A percentile compares a stretch with the other conserved stretches of the same genome.
These are phyloP conservation scores for Solanum bulbocastanum DNA, from an alignment of 257 asterid genomes.

Conservation along the genomic window DNA sequence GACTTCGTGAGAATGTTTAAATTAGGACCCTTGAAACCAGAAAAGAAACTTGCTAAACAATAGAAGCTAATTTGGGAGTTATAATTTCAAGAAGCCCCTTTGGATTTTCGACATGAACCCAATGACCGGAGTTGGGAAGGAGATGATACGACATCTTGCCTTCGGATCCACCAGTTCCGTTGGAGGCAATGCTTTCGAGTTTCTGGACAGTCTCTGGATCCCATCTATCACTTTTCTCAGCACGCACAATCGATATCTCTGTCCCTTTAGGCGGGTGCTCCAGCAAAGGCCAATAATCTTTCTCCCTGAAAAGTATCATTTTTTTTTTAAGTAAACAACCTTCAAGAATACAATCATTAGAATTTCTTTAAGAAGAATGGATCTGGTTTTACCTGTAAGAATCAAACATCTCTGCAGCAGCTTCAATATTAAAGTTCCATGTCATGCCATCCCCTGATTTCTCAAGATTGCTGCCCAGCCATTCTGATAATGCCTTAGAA, in stretches of 20 bases:
- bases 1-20: neutral
- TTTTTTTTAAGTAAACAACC: neutral
- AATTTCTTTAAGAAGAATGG: neutral
- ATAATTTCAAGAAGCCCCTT: constrained; percentile 78
- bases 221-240: constrained; percentile 93
- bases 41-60: constrained; percentile 19
- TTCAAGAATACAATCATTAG: neutral
- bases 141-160: constrained; percentile 57
- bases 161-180: constrained; percentile 23
- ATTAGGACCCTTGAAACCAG: neutral
- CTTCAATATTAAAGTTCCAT: constrained; percentile 87
- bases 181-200: constrained; percentile 38
- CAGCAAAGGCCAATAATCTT: constrained; percentile 59
- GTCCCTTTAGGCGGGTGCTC: constrained; percentile 61
- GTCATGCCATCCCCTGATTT: constrained; percentile 54
- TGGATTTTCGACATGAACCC: constrained; percentile 98
- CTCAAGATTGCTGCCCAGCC: constrained; percentile 94
- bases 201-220: constrained; percentile 33
- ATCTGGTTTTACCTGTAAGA: constrained; percentile 49
- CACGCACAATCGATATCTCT: constrained; percentile 66
- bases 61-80: constrained; percentile 60
- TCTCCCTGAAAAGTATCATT: constrained; percentile 35
- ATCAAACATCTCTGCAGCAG: constrained; percentile 78
- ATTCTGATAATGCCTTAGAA: constrained; percentile 73
- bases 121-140: constrained; percentile 80